These are phyloP conservation scores for Deinandra increscens DNA, from an alignment of 129 eudicot genomes.

Conservation along the genomic window DNA sequence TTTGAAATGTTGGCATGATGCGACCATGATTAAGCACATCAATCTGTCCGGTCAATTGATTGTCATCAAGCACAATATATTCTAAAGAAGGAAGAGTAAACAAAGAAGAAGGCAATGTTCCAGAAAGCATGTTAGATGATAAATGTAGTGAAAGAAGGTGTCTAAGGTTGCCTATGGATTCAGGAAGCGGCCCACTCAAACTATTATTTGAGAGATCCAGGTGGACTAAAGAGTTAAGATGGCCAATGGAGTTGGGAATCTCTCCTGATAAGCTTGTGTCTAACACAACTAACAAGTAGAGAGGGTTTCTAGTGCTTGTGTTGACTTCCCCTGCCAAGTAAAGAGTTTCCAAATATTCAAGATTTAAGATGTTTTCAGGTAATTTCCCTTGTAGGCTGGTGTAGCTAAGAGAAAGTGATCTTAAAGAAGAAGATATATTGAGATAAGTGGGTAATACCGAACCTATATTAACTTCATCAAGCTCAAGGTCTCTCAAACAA, in stretches of 20 bases:
- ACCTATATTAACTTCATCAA: no score
- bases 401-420: no score
- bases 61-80: not conserved
- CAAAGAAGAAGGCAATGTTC: not conserved
- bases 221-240: not conserved
- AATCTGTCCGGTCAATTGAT: conserved; percentile 11
- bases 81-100: not conserved
- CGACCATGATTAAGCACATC: not conserved
- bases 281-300: conserved; percentile 8
- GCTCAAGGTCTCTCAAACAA: no score
- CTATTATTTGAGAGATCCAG: not conserved
- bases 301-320: conserved; percentile 19
- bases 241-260: not conserved
- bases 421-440: no score
- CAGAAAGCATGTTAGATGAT: not conserved
- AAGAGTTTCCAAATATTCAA: conserved; percentile 28
- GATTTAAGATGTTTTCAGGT: conserved; percentile 34
- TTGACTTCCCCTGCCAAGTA: not conserved
- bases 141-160: not conserved
- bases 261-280: not conserved
- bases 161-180: not conserved
- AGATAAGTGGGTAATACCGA: not conserved
- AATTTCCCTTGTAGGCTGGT: conserved; percentile 25
- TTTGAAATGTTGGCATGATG: not conserved
- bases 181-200: not conserved